These are phyloP conservation scores for Glycine soja DNA, from an alignment of 306 rosid species.

Conservation along the genomic window DNA sequence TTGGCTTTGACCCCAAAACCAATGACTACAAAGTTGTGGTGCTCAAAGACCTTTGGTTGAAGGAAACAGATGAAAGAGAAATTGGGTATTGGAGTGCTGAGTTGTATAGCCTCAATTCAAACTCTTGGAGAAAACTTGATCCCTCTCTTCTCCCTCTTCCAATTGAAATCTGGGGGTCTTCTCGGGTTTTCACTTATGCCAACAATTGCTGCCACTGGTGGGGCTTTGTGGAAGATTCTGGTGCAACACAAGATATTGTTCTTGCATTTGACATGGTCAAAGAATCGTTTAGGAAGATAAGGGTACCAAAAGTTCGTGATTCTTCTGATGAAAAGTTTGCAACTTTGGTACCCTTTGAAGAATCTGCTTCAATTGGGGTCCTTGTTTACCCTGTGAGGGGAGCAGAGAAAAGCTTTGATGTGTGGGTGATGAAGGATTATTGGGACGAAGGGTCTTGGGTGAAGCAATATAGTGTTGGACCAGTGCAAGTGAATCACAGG, in stretches of 20 bases:
- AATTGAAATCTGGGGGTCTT: slow-evolving; percentile 11
- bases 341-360: slow-evolving; percentile 14
- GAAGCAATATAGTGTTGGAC: slow-evolving; percentile 36
- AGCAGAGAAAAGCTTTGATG: background rate
- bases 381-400: slow-evolving; percentile 21
- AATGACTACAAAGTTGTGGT: slow-evolving; percentile 47
- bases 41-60: slow-evolving; percentile 6
- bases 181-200: slow-evolving; percentile 14
- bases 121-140: slow-evolving; percentile 40
- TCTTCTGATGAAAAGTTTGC: background rate
- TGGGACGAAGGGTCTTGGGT: slow-evolving; percentile 45
- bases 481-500: slow-evolving; percentile 21
- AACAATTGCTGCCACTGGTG: slow-evolving; percentile 38
- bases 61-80: slow-evolving; percentile 23
- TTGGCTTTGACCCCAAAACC: slow-evolving; percentile 24
- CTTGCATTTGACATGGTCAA: slow-evolving; percentile 26
- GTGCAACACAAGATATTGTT: background rate
- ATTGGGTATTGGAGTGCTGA: slow-evolving; percentile 31
- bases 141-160: slow-evolving; percentile 6
- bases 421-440: slow-evolving; percentile 47
- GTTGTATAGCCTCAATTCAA: slow-evolving; percentile 39
- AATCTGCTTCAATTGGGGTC: slow-evolving; percentile 1
- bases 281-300: slow-evolving; percentile 38
- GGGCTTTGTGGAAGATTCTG: background rate
- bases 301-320: slow-evolving; percentile 2